Evolutionary conservation across 2,329 filamentous ascomycete species (phyloP), one percentile per base, ranked within the genome.

Genomic region (Monosporascus sp.): DNA sequence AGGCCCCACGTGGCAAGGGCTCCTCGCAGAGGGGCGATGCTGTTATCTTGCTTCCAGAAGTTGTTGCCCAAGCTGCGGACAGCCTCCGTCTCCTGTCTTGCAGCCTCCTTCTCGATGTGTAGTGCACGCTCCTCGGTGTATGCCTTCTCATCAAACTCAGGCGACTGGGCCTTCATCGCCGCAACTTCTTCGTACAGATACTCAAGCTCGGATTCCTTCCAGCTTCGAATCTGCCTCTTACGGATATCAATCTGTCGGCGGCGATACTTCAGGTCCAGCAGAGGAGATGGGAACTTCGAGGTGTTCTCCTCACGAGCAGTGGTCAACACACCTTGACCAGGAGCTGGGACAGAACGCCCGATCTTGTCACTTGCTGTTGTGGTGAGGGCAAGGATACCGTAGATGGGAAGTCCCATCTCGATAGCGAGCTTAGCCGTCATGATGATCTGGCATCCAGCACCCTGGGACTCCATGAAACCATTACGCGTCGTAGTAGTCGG

Each of bases 391-490:
- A 99, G 76, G 59, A 99, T 84, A 80, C 93, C 93, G 68, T 99
- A 91, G 67, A 99, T 97, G 14, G 94, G 94, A 26, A 99, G 91
- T 73, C 94, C 94, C 94, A 99, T 99, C 60, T 99, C 94, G 52
- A 99, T 78, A 44, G 94, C 94, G 60, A 99, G 86, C 77, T 89
- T 90, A 52, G 93, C 94, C 59, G 90, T 96, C 94, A 99, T 99
- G 74, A 99, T 93, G 67, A 99, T 82, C 76, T 99, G 94, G 73
- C 99, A 87, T 87, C 95, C 94, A 66, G 91, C 96, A 69, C 94
- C 94, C 75, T 99, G 94, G 3, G 95, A 96, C 76, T 99, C 94
- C 94, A 99, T 97, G 80, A 99, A 99, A 50, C 94, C 94, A 66
- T 92, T 94, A 74, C 94, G 84, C 58, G 94, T 99, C 3, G 94